phyloP scores from a whole-genome alignment of 2,329 filamentous ascomycete species.

The Pseudopithomyces chartarum region DNA sequence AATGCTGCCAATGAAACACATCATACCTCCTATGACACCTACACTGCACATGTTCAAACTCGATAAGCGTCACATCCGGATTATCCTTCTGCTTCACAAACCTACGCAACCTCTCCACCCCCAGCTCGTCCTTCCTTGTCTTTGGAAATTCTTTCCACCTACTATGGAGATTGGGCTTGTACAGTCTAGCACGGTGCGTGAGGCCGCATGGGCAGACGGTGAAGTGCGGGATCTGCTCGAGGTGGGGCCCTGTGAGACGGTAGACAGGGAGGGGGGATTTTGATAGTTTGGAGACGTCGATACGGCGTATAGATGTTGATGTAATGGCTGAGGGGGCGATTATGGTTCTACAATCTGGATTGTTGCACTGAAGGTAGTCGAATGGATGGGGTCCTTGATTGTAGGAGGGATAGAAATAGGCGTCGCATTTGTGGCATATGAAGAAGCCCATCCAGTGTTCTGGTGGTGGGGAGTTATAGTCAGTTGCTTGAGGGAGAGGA shows the following conservation, averaged over 20 bases:
- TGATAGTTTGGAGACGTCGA: background rate
- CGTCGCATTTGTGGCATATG: background rate
- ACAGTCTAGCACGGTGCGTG: background rate
- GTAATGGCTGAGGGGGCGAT: background rate
- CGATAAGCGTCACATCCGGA: background rate
- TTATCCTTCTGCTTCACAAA: background rate
- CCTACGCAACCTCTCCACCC: background rate
- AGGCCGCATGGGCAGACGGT: background rate
- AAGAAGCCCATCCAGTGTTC: background rate
- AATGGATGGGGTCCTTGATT: background rate
- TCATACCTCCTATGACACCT: background rate
- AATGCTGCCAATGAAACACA: background rate
- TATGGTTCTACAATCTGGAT: background rate
- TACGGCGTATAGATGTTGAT: background rate
- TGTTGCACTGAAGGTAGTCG: background rate
- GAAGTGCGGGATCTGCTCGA: constrained; percentile 1
- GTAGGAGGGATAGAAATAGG: background rate
- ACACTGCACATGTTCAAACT: background rate
- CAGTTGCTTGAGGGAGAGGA: no score
- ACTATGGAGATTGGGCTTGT: background rate
- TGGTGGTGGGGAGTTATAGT: background rate
- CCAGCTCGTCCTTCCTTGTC: background rate
- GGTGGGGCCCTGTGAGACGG: background rate
- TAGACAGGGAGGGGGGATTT: background rate
- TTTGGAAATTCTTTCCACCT: background rate